phyloP scores from a whole-genome alignment of 208 protist species.

The Herpetomonas samuelpessoai region DNA sequence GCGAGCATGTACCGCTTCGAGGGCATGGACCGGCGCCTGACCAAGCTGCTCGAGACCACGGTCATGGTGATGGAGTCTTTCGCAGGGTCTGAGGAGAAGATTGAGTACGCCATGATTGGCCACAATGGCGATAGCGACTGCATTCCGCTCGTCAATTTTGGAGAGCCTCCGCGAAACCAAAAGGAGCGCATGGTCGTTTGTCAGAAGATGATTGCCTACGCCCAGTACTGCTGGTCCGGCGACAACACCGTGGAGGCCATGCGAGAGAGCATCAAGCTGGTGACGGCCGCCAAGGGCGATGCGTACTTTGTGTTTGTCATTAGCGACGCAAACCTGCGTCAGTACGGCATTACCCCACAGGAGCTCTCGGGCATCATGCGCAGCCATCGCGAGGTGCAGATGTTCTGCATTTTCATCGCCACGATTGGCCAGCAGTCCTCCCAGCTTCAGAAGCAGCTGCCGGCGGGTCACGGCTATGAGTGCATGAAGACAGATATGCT shows the following conservation, averaged over 20 bases:
- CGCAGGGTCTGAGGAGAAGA: conserved; percentile 81
- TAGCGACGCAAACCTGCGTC: conserved; percentile 92
- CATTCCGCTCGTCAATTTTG: conserved; percentile 77
- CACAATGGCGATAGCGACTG: conserved; percentile 87
- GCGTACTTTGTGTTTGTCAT: conserved; percentile 94
- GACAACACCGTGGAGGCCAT: conserved; percentile 91
- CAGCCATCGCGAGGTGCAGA: conserved; percentile 75
- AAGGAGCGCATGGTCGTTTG: conserved; percentile 79
- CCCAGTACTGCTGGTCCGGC: conserved; percentile 93
- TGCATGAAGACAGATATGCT: conserved; percentile 86
- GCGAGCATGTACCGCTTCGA: conserved; percentile 95
- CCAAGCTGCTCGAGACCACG: conserved; percentile 82
- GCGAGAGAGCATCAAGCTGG: conserved; percentile 61
- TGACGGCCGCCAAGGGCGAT: conserved; percentile 79
- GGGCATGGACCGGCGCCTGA: conserved; percentile 81
- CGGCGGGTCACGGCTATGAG: conserved; percentile 79
- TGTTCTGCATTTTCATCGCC: conserved; percentile 92
- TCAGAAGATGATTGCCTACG: conserved; percentile 89
- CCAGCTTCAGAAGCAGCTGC: conserved; percentile 67
- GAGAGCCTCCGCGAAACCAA: conserved; percentile 58
- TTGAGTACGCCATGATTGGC: conserved; percentile 89
- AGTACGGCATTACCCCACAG: conserved; percentile 88
- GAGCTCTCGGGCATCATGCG: conserved; percentile 72
- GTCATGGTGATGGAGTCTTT: conserved; percentile 93
- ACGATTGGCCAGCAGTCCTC: conserved; percentile 79